Evolutionary conservation across 164 flowering plant species (phyloP), one percentile per base, ranked within the genome.

Genomic region (Macadamia integrifolia): DNA sequence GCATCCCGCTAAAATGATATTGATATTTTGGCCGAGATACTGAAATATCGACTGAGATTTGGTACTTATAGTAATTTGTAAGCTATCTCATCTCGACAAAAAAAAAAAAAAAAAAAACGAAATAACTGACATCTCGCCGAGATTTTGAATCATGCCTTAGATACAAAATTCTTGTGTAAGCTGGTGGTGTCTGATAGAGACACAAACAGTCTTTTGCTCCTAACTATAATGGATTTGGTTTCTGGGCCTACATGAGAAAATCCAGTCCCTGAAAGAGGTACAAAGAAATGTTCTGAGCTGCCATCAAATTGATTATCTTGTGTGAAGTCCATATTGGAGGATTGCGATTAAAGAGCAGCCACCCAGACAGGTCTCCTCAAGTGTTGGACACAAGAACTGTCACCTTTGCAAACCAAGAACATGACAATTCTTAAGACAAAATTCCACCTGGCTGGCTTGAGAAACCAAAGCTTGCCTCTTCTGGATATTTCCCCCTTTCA

Each of bases 291-390:
- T 71, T 81, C 89, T 28, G 89, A 84, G 61, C 90, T 67, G 74
- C 84, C 95, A 80, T 82, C 86, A 65, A 85, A 82, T 23, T 79
- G 88, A 23, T 23, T 23, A 76, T 76, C 83, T 66, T 74, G 84
- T 55, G 88, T 83, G 60, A 86, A 79, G 65, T 82, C 95, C 17
- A 70, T 67, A 67, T 74, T 81, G 76, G 76, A 78, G 50, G 86
- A 76, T 61, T 75, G 87, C 63, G 73, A 69, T 29, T 84, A 74
- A 58, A 95, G 76, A 72, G 98, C 99, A 58, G 96, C 94, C 82
- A 89, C 97, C 74, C 98, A 82, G 28, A 95, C 96, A 58, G 94
- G 88, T 78, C 89, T 81, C 84, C 88, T 92, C 66, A 95, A 63
- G 70, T 86, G 81, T 72, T 85, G 92, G 58, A 88, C 86, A 79